These are phyloP conservation scores for Cyathus striatus DNA, from an alignment of 768 basidiomycete species.

Conservation along the genomic window DNA sequence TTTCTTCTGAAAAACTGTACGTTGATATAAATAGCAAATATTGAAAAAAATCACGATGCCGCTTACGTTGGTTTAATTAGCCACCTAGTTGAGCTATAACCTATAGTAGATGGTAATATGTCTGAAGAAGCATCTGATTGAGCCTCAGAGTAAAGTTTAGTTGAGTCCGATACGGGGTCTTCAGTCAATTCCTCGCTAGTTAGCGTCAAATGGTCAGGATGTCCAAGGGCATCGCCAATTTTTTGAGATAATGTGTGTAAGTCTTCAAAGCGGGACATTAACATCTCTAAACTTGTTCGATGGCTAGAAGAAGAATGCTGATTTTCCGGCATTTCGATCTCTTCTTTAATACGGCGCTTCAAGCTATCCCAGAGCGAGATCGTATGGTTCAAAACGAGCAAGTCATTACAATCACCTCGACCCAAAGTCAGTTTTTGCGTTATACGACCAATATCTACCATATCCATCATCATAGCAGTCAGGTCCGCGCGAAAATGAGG, in stretches of 20 bases:
- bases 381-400: slow-evolving; percentile 58
- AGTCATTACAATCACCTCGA: slow-evolving; percentile 60
- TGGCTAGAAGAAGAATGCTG: too few relatives aligned
- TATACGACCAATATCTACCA: slow-evolving; percentile 71
- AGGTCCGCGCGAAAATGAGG: slow-evolving; percentile 66
- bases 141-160: too few relatives aligned
- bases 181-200: too few relatives aligned
- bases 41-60: slow-evolving; percentile 1
- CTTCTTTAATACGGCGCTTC: slow-evolving; percentile 43
- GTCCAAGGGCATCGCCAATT: slow-evolving; percentile 49
- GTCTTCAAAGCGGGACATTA: slow-evolving; percentile 47
- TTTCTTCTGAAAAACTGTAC: slow-evolving; percentile 55
- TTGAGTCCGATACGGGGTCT: too few relatives aligned
- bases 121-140: too few relatives aligned
- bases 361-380: slow-evolving; percentile 58
- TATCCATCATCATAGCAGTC: slow-evolving; percentile 41
- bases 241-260: slow-evolving; percentile 47
- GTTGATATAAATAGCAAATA: neutral
- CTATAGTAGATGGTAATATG: too few relatives aligned
- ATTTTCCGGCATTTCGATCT: too few relatives aligned
- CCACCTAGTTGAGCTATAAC: slow-evolving; percentile 39
- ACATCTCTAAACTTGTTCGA: slow-evolving; percentile 34
- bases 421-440: slow-evolving; percentile 73
- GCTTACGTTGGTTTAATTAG: slow-evolving; percentile 63
- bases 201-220: too few relatives aligned